Conservation (phyloP, 345 rosid species). For the Syzygium grande region DNA sequence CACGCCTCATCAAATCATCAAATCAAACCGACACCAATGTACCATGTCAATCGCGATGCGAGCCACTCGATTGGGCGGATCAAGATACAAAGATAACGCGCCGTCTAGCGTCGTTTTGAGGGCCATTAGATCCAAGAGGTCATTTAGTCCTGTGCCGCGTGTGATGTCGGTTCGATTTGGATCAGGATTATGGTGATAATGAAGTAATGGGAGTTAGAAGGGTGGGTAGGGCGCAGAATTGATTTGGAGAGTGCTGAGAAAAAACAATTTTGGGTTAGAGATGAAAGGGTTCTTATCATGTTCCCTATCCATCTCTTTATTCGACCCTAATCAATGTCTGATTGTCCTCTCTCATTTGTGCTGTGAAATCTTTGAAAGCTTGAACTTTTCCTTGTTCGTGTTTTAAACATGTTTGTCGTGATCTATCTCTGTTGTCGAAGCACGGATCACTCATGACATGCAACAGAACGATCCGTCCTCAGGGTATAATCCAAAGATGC, state of each 20-base stretch:
- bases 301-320: constrained; percentile 20
- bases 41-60: background rate
- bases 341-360: constrained; percentile 12
- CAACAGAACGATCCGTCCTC: background rate
- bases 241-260: background rate
- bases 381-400: background rate
- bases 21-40: background rate
- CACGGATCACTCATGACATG: background rate
- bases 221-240: constrained; percentile 1
- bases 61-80: background rate
- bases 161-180: background rate
- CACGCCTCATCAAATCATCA: constrained; percentile 1
- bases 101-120: background rate
- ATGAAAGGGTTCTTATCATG: constrained; percentile 27
- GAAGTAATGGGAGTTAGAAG: background rate
- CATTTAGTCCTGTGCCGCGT: background rate
- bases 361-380: background rate
- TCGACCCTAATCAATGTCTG: constrained; percentile 34
- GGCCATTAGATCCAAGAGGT: background rate
- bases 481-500: background rate
- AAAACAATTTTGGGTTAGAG: constrained; percentile 1
- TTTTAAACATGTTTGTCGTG: background rate
- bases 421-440: background rate
- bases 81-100: background rate
- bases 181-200: background rate